Conservation (phyloP, 169 alveolate species). For the Besnoitia besnoiti region DNA sequence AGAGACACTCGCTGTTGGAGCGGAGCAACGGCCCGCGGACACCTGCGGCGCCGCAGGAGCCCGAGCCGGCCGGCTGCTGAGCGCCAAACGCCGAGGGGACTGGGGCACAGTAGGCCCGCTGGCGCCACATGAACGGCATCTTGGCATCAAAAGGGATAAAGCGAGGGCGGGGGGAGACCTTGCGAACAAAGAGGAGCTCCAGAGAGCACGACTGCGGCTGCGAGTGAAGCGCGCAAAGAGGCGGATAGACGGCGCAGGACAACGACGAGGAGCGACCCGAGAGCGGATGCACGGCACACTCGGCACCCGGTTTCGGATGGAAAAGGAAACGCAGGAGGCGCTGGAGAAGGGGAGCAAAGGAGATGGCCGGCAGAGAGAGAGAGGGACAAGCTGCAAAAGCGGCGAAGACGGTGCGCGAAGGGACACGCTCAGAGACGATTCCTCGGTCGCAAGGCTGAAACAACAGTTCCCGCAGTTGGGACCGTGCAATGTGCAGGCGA, state of each 20-base stretch:
- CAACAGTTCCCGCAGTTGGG: too few relatives aligned
- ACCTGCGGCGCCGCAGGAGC: neutral
- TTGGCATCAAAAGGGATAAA: too few relatives aligned
- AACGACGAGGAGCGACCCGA: neutral
- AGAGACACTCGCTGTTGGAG: constrained; percentile 30
- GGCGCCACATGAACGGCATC: constrained; percentile 60
- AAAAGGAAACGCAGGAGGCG: too few relatives aligned
- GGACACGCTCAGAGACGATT: too few relatives aligned
- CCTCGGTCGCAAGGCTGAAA: too few relatives aligned
- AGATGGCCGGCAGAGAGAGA: too few relatives aligned
- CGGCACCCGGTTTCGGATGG: too few relatives aligned
- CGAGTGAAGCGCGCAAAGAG: neutral
- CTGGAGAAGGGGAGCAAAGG: too few relatives aligned
- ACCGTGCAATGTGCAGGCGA: too few relatives aligned
- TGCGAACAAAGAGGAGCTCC: neutral
- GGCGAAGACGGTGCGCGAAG: too few relatives aligned
- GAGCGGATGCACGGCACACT: neutral
- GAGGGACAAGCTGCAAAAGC: too few relatives aligned
- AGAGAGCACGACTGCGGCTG: neutral
- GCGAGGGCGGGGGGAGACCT: neutral
- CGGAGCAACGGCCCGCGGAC: constrained; percentile 14
- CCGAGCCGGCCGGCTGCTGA: neutral
- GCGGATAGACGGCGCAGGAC: neutral
- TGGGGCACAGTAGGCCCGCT: constrained; percentile 67
- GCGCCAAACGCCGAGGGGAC: constrained; percentile 33